These are phyloP conservation scores for Mortierella alpina DNA, from an alignment of 192 early-diverging fungal genomes.

Conservation along the genomic window DNA sequence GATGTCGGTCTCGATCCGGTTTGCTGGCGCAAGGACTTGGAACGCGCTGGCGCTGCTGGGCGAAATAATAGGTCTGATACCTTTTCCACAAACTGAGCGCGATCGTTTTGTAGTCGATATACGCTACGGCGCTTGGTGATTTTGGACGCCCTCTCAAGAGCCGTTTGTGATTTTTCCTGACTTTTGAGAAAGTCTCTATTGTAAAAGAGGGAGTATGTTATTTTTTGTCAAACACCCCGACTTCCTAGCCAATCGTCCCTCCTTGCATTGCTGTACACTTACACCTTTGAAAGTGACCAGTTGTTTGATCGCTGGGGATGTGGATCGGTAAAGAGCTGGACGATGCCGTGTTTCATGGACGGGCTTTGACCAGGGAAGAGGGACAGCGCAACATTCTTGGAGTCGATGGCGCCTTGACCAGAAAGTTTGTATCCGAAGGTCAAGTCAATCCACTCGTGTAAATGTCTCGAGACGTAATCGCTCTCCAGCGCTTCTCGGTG, in stretches of 20 bases:
- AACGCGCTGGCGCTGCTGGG: constrained; percentile 38
- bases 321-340: constrained; percentile 87
- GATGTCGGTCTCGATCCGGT: constrained; percentile 24
- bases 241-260: not conserved
- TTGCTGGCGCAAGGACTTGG: constrained; percentile 42
- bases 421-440: constrained; percentile 90
- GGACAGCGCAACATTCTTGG: constrained; percentile 80
- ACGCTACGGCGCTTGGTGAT: constrained; percentile 36
- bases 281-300: constrained; percentile 58
- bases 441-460: constrained; percentile 91
- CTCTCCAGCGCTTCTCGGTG: constrained; percentile 82
- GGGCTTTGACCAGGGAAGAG: constrained; percentile 86
- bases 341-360: constrained; percentile 75
- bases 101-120: constrained; percentile 46
- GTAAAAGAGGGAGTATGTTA: not conserved
- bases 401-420: constrained; percentile 78
- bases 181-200: constrained; percentile 40
- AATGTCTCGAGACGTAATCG: constrained; percentile 78
- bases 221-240: not conserved
- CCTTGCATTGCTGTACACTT: not conserved
- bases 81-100: constrained; percentile 42
- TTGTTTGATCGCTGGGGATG: constrained; percentile 74
- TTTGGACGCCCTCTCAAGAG: constrained; percentile 47
- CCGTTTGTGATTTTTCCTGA: constrained; percentile 16
- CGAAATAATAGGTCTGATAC: constrained; percentile 46